Percentiles rank a stretch among this genome's conserved stretches.
These are phyloP conservation scores for Phytophthora constricta DNA, from an alignment of 352 stramenopile genomes.

Conservation along the genomic window DNA sequence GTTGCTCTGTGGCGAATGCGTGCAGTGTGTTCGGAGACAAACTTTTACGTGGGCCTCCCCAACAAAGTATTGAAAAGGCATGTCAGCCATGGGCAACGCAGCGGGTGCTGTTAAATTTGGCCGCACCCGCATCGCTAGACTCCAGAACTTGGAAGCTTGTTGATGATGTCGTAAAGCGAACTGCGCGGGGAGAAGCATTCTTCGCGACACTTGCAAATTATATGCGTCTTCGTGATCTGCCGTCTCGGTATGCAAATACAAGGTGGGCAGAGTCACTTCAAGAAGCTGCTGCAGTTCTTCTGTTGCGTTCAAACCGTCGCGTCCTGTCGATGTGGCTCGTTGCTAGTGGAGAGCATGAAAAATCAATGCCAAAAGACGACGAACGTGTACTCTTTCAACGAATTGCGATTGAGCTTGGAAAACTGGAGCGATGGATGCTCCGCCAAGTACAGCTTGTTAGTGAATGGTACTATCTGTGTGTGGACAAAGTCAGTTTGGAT, in stretches of 20 bases:
- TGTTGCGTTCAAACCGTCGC: slow-evolving; percentile 24
- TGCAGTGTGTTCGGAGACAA: slow-evolving; percentile 46
- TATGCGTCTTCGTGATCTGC: slow-evolving; percentile 27
- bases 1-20: slow-evolving; percentile 42
- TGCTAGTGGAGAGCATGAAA: slow-evolving; percentile 2
- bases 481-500: slow-evolving; percentile 46
- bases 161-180: slow-evolving; percentile 31
- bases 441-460: slow-evolving; percentile 68
- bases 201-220: slow-evolving; percentile 29
- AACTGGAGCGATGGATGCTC: slow-evolving; percentile 72
- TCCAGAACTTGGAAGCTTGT: slow-evolving; percentile 27
- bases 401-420: slow-evolving; percentile 46
- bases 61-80: slow-evolving; percentile 39
- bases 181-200: slow-evolving; percentile 23
- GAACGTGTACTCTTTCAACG: slow-evolving; percentile 27
- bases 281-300: slow-evolving; percentile 31
- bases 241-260: slow-evolving; percentile 18
- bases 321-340: slow-evolving; percentile 17
- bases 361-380: slow-evolving; percentile 3
- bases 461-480: slow-evolving; percentile 62
- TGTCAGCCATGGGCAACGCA: slow-evolving; percentile 38
- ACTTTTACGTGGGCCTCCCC: slow-evolving; percentile 41
- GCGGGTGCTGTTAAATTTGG: slow-evolving; percentile 35
- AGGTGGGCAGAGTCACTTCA: slow-evolving; percentile 33
- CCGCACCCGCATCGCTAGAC: slow-evolving; percentile 14